Conservation (phyloP, 2,329 filamentous ascomycete genomes). For the Aspergillus fumigatiaffinis region DNA sequence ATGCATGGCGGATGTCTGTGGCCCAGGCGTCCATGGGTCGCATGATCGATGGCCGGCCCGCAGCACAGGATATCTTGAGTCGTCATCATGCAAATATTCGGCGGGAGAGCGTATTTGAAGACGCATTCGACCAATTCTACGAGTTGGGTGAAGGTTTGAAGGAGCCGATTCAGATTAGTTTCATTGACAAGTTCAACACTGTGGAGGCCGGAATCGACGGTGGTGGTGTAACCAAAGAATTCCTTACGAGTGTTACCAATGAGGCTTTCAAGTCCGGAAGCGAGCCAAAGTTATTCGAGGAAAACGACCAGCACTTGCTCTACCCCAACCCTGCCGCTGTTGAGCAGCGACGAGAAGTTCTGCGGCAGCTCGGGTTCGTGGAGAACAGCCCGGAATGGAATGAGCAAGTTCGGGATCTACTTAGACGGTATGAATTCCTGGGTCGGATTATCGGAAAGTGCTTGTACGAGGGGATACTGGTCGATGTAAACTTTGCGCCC, state of each 20-base stretch:
- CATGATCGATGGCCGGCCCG: slow-evolving; percentile 37
- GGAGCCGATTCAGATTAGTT: slow-evolving; percentile 94
- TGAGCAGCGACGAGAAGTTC: slow-evolving; percentile 61
- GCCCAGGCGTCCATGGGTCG: slow-evolving; percentile 42
- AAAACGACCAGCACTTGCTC: slow-evolving; percentile 79
- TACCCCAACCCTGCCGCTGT: slow-evolving; percentile 81
- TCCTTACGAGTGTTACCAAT: slow-evolving; percentile 79
- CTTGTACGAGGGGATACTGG: slow-evolving; percentile 91
- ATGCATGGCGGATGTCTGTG: slow-evolving; percentile 66
- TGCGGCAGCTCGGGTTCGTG: slow-evolving; percentile 50
- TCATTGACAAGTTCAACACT: slow-evolving; percentile 84
- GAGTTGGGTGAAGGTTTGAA: slow-evolving; percentile 76
- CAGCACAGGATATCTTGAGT: slow-evolving; percentile 39
- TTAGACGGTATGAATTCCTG: slow-evolving; percentile 82
- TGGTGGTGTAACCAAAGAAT: slow-evolving; percentile 95
- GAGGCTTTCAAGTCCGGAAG: slow-evolving; percentile 70
- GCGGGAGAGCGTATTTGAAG: slow-evolving; percentile 74
- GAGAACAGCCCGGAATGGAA: slow-evolving; percentile 57
- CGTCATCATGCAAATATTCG: slow-evolving; percentile 76
- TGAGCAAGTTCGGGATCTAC: slow-evolving; percentile 55
- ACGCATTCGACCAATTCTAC: slow-evolving; percentile 83
- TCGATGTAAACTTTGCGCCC: slow-evolving; percentile 87
- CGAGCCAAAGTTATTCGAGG: slow-evolving; percentile 65
- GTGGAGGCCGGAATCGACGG: slow-evolving; percentile 93
- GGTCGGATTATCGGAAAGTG: slow-evolving; percentile 94